These are phyloP conservation scores for Tillandsia fasciculata DNA, from an alignment of 176 grass and related monocot species.

Conservation along the genomic window DNA sequence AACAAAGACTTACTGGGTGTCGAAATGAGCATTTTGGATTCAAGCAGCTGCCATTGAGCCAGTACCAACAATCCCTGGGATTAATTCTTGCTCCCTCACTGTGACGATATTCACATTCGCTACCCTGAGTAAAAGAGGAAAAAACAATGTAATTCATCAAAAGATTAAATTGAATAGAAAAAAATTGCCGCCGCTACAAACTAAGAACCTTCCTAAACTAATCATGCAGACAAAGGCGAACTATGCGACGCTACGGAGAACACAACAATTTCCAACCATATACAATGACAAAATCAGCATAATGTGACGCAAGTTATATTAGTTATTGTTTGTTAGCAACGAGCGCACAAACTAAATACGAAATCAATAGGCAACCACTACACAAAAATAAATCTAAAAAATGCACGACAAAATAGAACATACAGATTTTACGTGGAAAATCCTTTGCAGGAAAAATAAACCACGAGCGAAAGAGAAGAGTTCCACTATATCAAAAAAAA, in stretches of 20 bases:
- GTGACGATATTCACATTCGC: constrained; percentile 87
- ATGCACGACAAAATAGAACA: too few species aligned
- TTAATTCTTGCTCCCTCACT: constrained; percentile 85
- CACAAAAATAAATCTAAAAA: too few species aligned
- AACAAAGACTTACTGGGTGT: constrained; percentile 52
- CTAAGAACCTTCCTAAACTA: background rate
- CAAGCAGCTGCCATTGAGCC: constrained; percentile 77
- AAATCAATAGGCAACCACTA: too few species aligned
- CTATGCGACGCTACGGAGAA: background rate
- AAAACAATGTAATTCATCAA: background rate
- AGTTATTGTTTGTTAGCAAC: too few species aligned
- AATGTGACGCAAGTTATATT: too few species aligned
- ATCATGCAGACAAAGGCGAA: background rate
- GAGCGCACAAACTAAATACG: too few species aligned
- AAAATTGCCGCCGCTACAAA: background rate
- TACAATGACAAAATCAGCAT: too few species aligned
- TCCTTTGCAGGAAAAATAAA: too few species aligned
- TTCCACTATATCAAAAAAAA: too few species aligned
- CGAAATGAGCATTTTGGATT: constrained; percentile 90
- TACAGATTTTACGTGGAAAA: too few species aligned
- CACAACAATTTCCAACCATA: background rate
- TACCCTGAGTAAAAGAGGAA: constrained; percentile 43
- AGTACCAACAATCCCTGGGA: constrained; percentile 93
- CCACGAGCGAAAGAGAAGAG: too few species aligned
- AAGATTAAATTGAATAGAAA: constrained; percentile 8